A percentile compares a stretch with the other conserved stretches of the same genome.
Evolutionary conservation across 2,329 filamentous ascomycete genomes (phyloP).

Genomic region (Ophiosphaerella korrae): DNA sequence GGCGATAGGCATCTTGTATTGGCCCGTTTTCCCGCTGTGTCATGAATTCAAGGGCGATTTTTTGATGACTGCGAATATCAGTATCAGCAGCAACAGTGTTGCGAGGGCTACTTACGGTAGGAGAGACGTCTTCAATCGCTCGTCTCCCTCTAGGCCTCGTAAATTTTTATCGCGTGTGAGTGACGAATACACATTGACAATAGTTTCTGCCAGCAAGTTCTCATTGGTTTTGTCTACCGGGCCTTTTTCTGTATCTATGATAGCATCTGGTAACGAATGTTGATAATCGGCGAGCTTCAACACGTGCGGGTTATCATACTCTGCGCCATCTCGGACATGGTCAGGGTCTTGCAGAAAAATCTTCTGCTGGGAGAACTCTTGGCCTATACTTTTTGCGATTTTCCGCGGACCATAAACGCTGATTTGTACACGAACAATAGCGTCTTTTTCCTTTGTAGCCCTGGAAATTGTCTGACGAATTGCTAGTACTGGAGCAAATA

Average conservation of each 20-base stretch:
- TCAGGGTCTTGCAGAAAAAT: slow-evolving; percentile 34
- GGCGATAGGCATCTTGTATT: slow-evolving; percentile 29
- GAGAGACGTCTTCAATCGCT: slow-evolving; percentile 24
- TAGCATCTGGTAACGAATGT: neutral
- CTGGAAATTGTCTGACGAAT: slow-evolving; percentile 29
- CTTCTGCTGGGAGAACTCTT: slow-evolving; percentile 24
- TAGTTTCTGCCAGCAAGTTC: slow-evolving; percentile 17
- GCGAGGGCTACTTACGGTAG: slow-evolving; percentile 11
- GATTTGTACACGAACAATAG: slow-evolving; percentile 31
- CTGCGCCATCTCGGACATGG: slow-evolving; percentile 11
- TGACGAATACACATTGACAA: slow-evolving; percentile 27
- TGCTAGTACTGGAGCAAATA: slow-evolving; percentile 21
- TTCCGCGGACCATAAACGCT: slow-evolving; percentile 27
- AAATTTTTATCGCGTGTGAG: slow-evolving; percentile 23
- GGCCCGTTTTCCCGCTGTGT: slow-evolving; percentile 37
- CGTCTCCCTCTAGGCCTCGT: slow-evolving; percentile 26
- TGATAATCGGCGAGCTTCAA: slow-evolving; percentile 21
- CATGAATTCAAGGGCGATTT: slow-evolving; percentile 37
- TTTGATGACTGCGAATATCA: slow-evolving; percentile 25
- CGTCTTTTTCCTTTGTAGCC: slow-evolving; percentile 29
- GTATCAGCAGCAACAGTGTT: neutral
- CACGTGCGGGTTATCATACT: slow-evolving; percentile 36
- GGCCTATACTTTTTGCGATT: slow-evolving; percentile 15
- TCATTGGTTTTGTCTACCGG: neutral
- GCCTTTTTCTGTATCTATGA: slow-evolving; percentile 1